These are phyloP conservation scores for Cyclotella choctawhatcheeana DNA, from an alignment of 108 stramenopile species.

Conservation along the genomic window DNA sequence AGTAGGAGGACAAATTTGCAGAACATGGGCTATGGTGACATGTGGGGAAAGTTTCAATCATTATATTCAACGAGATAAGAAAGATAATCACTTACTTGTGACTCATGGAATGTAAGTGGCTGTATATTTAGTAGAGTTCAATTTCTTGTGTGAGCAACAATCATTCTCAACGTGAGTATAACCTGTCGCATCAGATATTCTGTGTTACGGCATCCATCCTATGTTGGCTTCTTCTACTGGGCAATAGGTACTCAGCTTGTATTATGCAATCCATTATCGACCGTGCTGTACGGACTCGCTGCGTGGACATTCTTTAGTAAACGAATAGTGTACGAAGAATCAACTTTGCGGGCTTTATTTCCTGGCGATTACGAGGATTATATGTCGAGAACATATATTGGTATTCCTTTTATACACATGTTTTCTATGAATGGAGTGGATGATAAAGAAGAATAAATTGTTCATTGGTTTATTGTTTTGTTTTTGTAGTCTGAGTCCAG, in stretches of 20 bases:
- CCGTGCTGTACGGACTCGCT: conserved; percentile 66
- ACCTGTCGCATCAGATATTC: conserved; percentile 57
- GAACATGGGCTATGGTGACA: conserved; percentile 91
- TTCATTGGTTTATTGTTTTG: neutral
- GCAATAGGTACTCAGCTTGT: conserved; percentile 89
- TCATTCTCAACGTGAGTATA: no score
- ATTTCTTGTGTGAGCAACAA: no score
- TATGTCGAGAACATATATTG: conserved; percentile 66
- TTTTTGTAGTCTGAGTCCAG: no score
- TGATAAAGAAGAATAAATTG: neutral
- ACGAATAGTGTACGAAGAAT: conserved; percentile 94
- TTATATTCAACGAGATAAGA: conserved; percentile 84
- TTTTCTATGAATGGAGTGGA: neutral
- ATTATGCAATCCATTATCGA: conserved; percentile 79
- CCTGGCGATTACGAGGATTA: conserved; percentile 87
- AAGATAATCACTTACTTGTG: conserved; percentile 88
- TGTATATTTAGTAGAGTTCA: neutral
- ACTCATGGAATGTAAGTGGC: conserved; percentile 81
- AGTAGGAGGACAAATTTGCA: conserved; percentile 75
- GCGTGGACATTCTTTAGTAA: conserved; percentile 88
- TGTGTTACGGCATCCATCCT: conserved; percentile 94
- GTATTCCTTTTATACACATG: conserved; percentile 85
- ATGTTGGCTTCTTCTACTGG: conserved; percentile 98
- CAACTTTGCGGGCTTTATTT: conserved; percentile 66
- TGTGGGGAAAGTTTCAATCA: conserved; percentile 96